Evolutionary conservation across 1,284 basidiomycete genomes (phyloP).

Genomic region (Paramarasmius palmivorus): DNA sequence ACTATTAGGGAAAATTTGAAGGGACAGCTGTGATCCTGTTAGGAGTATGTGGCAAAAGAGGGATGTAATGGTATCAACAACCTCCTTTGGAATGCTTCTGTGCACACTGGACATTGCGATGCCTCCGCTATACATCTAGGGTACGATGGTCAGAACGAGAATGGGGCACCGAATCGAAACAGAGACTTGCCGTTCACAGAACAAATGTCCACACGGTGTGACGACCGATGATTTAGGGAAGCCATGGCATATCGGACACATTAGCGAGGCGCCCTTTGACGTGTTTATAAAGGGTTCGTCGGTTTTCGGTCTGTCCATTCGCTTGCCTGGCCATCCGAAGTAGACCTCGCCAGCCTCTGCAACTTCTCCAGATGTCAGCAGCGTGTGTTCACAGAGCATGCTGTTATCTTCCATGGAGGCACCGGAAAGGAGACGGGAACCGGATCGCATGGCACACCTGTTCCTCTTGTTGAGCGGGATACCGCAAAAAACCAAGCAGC

Average conservation of each 20-base stretch:
- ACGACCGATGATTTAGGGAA: conserved; percentile 19
- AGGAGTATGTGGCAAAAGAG: conserved; percentile 15
- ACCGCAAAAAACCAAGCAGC: not conserved
- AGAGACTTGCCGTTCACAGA: conserved; percentile 31
- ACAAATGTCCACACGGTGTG: conserved; percentile 28
- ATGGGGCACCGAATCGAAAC: too few species aligned
- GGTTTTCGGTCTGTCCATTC: not conserved
- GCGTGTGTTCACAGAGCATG: conserved; percentile 49
- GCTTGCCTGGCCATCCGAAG: conserved; percentile 43
- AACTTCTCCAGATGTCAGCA: conserved; percentile 47
- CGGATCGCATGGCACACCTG: conserved; percentile 42
- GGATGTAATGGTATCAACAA: conserved; percentile 19
- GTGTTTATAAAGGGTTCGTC: not conserved
- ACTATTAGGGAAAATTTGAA: too few species aligned
- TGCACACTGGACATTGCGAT: conserved; percentile 21
- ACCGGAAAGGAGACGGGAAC: conserved; percentile 46
- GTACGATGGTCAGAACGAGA: not conserved
- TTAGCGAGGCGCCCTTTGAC: conserved; percentile 6
- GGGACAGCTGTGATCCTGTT: too few species aligned
- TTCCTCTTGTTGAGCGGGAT: conserved; percentile 1
- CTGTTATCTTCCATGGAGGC: conserved; percentile 49
- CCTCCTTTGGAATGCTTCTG: conserved; percentile 5
- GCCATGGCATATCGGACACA: conserved; percentile 18
- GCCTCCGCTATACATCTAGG: conserved; percentile 17
- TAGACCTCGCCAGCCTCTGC: conserved; percentile 41